These are phyloP conservation scores for Capillidium heterosporum DNA, from an alignment of 371 early-diverging fungal genomes.

Conservation along the genomic window DNA sequence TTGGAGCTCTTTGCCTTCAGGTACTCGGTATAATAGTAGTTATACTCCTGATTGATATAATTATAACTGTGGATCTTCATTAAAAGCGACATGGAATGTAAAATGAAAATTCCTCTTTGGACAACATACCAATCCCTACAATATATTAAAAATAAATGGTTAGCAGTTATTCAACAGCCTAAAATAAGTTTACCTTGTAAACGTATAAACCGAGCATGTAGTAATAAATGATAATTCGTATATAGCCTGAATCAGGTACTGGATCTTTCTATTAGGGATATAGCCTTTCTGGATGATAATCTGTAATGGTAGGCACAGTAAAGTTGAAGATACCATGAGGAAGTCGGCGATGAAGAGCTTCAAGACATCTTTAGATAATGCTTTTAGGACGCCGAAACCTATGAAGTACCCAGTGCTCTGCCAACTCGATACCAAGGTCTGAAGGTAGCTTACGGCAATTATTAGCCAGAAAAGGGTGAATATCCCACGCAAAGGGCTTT, in stretches of 20 bases:
- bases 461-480: constrained; percentile 83
- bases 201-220: not conserved
- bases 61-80: constrained; percentile 91
- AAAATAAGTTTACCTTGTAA: not conserved
- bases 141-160: not conserved
- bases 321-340: constrained; percentile 24
- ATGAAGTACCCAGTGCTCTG: constrained; percentile 45
- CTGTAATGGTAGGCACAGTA: not conserved
- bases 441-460: constrained; percentile 56
- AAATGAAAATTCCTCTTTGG: constrained; percentile 69
- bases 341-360: constrained; percentile 45
- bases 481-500: constrained; percentile 61
- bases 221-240: not conserved
- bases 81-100: constrained; percentile 80
- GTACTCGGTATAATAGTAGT: constrained; percentile 11
- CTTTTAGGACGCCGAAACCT: constrained; percentile 28
- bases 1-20: constrained; percentile 13
- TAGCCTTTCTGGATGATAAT: not conserved
- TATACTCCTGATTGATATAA: constrained; percentile 46
- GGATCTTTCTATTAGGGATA: not conserved
- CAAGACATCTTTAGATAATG: constrained; percentile 45
- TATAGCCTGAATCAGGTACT: not conserved
- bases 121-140: constrained; percentile 75
- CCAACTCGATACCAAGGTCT: constrained; percentile 45
- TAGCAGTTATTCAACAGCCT: not conserved